phyloP scores from a whole-genome alignment of 768 basidiomycete species.

The Mycena amicta region DNA sequence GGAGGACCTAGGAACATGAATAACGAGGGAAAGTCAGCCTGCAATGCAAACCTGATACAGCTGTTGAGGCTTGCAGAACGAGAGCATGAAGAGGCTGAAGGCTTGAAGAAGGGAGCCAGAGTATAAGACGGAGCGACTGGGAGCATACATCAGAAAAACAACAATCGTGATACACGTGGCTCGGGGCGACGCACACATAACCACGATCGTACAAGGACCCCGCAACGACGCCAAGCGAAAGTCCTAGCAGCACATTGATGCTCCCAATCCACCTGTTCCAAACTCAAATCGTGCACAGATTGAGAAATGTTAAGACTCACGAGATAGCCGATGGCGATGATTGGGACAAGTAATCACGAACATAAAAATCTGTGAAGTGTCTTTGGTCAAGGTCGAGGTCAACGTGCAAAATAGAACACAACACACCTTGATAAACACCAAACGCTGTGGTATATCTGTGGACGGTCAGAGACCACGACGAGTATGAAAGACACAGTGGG shows the following conservation, averaged over 20 bases:
- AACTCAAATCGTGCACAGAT: not conserved
- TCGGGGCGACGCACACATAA: not conserved
- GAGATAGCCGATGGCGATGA: not conserved
- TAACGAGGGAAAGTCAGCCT: too few species aligned
- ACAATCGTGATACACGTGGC: not conserved
- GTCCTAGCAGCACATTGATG: not conserved
- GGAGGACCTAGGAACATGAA: slow-evolving; percentile 39
- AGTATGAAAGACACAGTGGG: not conserved
- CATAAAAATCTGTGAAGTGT: not conserved
- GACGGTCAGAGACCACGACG: not conserved
- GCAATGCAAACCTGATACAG: slow-evolving; percentile 44
- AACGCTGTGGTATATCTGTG: not conserved
- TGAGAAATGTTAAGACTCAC: not conserved
- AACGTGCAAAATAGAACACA: not conserved
- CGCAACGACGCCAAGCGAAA: not conserved
- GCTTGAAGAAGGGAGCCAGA: slow-evolving; percentile 47
- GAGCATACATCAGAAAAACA: not conserved
- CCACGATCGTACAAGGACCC: not conserved
- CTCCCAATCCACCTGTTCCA: not conserved
- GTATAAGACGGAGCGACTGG: slow-evolving; percentile 47
- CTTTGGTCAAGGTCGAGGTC: not conserved
- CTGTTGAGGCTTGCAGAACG: slow-evolving; percentile 34
- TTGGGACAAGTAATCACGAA: not conserved
- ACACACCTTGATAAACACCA: not conserved
- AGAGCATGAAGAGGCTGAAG: slow-evolving; percentile 48